Percentiles rank a stretch among this genome's conserved stretches.
phyloP scores from a whole-genome alignment of 441 rosid species.

The Melastoma candidum region DNA sequence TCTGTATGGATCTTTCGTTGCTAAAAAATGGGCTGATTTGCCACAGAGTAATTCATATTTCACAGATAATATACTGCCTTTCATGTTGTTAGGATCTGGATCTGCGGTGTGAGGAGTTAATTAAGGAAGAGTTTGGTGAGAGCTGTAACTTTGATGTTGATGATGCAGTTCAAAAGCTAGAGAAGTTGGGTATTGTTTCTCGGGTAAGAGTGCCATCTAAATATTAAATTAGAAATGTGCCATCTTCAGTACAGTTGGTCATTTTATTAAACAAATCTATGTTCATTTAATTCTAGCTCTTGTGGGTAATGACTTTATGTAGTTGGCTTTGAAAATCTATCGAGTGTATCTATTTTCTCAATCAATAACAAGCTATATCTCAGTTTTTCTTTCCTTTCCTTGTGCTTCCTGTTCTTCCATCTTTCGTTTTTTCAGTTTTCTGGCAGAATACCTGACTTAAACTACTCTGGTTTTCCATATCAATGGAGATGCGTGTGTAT shows the following conservation, averaged over 20 bases:
- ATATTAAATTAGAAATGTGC: too few relatives aligned
- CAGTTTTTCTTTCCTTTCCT: too few relatives aligned
- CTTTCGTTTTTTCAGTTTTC: background rate
- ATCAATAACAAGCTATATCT: too few relatives aligned
- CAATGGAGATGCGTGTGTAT: too few relatives aligned
- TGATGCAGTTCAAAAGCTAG: constrained; percentile 82
- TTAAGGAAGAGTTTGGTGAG: constrained; percentile 69
- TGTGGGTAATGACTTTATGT: too few relatives aligned
- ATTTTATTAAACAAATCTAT: too few relatives aligned
- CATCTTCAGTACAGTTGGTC: too few relatives aligned
- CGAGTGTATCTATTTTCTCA: too few relatives aligned
- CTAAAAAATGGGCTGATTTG: background rate
- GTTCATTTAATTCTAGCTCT: too few relatives aligned
- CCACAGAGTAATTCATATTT: constrained; percentile 1
- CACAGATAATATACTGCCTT: constrained; percentile 5
- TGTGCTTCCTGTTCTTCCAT: too few relatives aligned
- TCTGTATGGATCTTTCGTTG: background rate
- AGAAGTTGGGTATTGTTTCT: constrained; percentile 69
- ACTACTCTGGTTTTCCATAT: too few relatives aligned
- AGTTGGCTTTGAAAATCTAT: too few relatives aligned
- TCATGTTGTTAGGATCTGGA: constrained; percentile 62
- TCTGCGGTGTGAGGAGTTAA: constrained; percentile 73
- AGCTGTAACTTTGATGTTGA: constrained; percentile 92
- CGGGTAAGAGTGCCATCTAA: constrained; percentile 29
- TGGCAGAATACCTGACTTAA: background rate